These are phyloP conservation scores for Beauveria sp. DNA, from an alignment of 2,329 filamentous ascomycete genomes.

Conservation along the genomic window DNA sequence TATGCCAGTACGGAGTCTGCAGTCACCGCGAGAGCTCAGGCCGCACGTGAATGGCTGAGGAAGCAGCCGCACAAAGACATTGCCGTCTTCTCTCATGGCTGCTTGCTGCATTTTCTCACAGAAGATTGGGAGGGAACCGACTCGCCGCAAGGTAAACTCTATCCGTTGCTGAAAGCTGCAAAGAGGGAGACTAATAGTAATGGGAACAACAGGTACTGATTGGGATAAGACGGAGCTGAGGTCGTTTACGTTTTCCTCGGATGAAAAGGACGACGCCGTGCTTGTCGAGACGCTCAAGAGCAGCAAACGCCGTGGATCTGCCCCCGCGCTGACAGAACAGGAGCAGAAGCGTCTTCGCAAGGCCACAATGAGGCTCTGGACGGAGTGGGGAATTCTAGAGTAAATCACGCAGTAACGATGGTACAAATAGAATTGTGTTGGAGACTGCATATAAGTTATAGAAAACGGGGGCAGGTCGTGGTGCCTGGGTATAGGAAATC, in stretches of 20 bases:
- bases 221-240: constrained; percentile 63
- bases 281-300: background rate
- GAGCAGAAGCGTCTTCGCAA: constrained; percentile 30
- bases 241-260: constrained; percentile 48
- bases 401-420: background rate
- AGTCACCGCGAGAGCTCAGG: constrained; percentile 48
- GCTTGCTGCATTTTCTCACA: constrained; percentile 69
- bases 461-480: background rate
- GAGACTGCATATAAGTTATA: background rate
- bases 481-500: background rate
- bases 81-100: constrained; percentile 67
- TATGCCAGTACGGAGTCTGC: constrained; percentile 34
- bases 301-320: constrained; percentile 13
- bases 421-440: background rate
- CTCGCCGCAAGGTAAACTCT: constrained; percentile 25
- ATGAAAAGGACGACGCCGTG: constrained; percentile 23
- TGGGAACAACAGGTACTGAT: constrained; percentile 44
- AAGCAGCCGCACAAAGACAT: constrained; percentile 48
- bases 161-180: background rate
- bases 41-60: constrained; percentile 48
- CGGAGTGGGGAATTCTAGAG: background rate
- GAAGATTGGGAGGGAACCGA: constrained; percentile 59
- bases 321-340: constrained; percentile 29
- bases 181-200: too few relatives aligned
- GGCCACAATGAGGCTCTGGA: background rate